Conservation (phyloP, 1,284 basidiomycete genomes). For the Amylostereum chailletii region DNA sequence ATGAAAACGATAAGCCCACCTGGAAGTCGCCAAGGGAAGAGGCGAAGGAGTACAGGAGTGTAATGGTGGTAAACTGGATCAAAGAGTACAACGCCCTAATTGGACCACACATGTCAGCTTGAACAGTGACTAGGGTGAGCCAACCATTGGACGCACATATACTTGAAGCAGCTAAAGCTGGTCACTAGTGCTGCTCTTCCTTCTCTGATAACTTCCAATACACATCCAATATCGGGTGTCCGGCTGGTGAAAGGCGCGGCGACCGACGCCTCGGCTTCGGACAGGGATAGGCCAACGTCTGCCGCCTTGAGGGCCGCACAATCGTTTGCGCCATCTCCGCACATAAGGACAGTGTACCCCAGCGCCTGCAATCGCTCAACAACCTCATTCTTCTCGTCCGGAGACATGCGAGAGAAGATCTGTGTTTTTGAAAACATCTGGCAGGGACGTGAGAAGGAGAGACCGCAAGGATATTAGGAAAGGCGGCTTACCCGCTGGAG, state of each 20-base stretch:
- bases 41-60: conserved; percentile 91
- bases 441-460: conserved; percentile 1
- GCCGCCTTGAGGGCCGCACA: conserved; percentile 98
- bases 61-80: conserved; percentile 86
- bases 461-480: not conserved
- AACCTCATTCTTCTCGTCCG: conserved; percentile 98
- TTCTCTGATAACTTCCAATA: conserved; percentile 94
- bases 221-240: conserved; percentile 92
- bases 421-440: conserved; percentile 99
- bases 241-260: conserved; percentile 96
- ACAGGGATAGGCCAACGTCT: conserved; percentile 94
- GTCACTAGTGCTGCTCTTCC: conserved; percentile 94
- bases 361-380: conserved; percentile 90
- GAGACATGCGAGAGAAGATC: conserved; percentile 98
- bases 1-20: conserved; percentile 33
- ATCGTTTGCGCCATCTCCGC: conserved; percentile 98
- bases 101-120: not conserved
- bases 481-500: conserved; percentile 67
- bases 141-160: conserved; percentile 61
- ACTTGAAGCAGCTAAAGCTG: conserved; percentile 99
- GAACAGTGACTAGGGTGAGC: not conserved
- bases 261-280: conserved; percentile 98
- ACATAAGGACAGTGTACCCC: conserved; percentile 97
- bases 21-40: conserved; percentile 96
- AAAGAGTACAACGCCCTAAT: conserved; percentile 90